Evolutionary conservation across 108 stramenopile species (phyloP).

Genomic region (Skeletonema costatum): DNA sequence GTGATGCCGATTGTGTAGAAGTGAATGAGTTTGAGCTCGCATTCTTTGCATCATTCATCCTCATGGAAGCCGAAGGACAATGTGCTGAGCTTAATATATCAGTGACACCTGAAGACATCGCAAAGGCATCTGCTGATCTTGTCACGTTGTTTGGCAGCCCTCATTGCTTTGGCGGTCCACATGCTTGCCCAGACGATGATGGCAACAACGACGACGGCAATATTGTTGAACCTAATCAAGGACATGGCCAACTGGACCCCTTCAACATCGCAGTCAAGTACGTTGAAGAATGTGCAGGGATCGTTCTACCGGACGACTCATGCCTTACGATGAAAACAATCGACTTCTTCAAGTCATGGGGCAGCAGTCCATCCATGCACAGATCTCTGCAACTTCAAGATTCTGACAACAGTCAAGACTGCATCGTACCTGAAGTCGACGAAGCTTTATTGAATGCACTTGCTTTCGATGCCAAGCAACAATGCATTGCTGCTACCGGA

Average conservation of each 20-base stretch:
- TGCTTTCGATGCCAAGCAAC: neutral
- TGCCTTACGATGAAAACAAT: slow-evolving; percentile 21
- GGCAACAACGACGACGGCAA: neutral
- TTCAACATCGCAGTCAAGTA: slow-evolving; percentile 18
- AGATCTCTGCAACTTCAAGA: neutral
- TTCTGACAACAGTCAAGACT: neutral
- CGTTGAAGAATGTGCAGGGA: slow-evolving; percentile 24
- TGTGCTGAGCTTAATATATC: slow-evolving; percentile 6
- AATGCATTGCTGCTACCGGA: slow-evolving; percentile 1
- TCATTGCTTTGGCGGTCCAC: slow-evolving; percentile 17
- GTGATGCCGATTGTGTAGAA: neutral
- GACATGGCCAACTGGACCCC: neutral
- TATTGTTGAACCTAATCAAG: neutral
- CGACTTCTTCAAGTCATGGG: neutral
- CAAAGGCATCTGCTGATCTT: slow-evolving; percentile 24
- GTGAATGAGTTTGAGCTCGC: neutral
- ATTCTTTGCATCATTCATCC: neutral
- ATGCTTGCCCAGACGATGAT: slow-evolving; percentile 16
- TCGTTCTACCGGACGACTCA: slow-evolving; percentile 4
- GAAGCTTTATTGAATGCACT: slow-evolving; percentile 4
- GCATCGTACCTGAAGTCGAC: slow-evolving; percentile 37
- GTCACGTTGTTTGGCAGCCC: slow-evolving; percentile 13
- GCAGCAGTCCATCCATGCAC: neutral
- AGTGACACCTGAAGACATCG: slow-evolving; percentile 8
- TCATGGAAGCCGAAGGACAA: slow-evolving; percentile 12